phyloP scores from a whole-genome alignment of 768 basidiomycete species.

The Boletus pseudo-olivaceus region DNA sequence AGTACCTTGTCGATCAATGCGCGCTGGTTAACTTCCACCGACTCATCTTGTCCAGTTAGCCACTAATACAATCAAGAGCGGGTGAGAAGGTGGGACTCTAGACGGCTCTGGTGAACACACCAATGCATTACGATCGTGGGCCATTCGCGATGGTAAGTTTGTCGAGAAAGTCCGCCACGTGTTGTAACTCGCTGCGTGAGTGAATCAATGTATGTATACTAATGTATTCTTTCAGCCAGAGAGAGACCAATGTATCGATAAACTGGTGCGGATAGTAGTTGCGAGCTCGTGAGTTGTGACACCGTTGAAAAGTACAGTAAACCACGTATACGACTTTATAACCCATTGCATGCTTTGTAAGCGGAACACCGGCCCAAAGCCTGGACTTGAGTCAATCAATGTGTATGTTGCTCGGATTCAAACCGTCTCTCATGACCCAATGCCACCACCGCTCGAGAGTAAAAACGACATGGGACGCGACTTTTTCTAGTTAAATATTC shows the following conservation, averaged over 20 bases:
- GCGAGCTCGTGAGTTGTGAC: background rate
- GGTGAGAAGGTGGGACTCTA: background rate
- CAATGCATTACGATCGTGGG: slow-evolving; percentile 29
- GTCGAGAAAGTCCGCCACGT: background rate
- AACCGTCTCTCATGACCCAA: no score
- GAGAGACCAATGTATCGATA: background rate
- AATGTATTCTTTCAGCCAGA: background rate
- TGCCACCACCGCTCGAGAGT: no score
- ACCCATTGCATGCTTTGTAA: background rate
- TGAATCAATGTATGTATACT: background rate
- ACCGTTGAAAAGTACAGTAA: no score
- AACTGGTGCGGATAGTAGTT: background rate
- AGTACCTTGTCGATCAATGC: slow-evolving; percentile 98
- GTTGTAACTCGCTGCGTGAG: no score
- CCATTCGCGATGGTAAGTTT: slow-evolving; percentile 14
- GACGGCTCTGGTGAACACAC: slow-evolving; percentile 12
- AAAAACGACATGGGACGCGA: no score
- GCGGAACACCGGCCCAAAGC: no score
- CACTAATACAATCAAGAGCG: slow-evolving; percentile 32
- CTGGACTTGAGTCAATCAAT: no score
- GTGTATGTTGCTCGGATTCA: no score
- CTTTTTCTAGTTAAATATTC: no score
- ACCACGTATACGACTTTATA: no score
- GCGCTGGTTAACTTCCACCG: slow-evolving; percentile 90
- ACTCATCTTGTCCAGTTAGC: slow-evolving; percentile 67